Evolutionary conservation across 768 basidiomycete genomes (phyloP).

Genomic region (Boletus patriciae): DNA sequence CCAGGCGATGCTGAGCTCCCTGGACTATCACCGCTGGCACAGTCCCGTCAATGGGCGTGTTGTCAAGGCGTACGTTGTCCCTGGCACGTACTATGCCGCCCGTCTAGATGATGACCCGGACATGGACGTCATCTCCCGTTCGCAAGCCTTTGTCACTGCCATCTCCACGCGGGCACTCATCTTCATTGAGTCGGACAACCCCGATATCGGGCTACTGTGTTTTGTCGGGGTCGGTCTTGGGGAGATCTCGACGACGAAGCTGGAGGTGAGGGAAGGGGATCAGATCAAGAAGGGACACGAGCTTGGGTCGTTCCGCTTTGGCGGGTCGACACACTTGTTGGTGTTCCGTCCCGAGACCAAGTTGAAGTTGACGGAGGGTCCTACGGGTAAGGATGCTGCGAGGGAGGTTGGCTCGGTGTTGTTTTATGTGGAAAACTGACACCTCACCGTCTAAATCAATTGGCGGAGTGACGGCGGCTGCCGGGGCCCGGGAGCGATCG

Average conservation of each 20-base stretch:
- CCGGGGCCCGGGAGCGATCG: too few species aligned
- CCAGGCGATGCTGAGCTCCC: slow-evolving; percentile 57
- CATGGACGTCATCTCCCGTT: slow-evolving; percentile 13
- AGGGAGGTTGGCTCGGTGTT: slow-evolving; percentile 6
- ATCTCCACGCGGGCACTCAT: slow-evolving; percentile 55
- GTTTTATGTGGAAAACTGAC: slow-evolving; percentile 8
- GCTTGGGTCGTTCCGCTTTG: slow-evolving; percentile 64
- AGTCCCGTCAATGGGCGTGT: slow-evolving; percentile 51
- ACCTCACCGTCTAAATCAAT: too few species aligned
- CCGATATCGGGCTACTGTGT: slow-evolving; percentile 54
- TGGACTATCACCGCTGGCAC: slow-evolving; percentile 67
- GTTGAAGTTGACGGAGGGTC: slow-evolving; percentile 4
- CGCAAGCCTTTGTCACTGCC: slow-evolving; percentile 39
- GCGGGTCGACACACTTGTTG: slow-evolving; percentile 51
- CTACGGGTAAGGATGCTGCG: too few species aligned
- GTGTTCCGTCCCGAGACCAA: slow-evolving; percentile 41
- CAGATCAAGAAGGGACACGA: slow-evolving; percentile 54
- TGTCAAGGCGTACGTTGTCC: slow-evolving; percentile 42
- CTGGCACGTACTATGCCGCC: slow-evolving; percentile 52
- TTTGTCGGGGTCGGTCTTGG: slow-evolving; percentile 66
- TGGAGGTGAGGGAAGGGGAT: slow-evolving; percentile 47
- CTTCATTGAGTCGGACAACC: slow-evolving; percentile 58
- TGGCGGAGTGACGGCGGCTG: too few species aligned
- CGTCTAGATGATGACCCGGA: slow-evolving; percentile 29
- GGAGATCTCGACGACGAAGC: slow-evolving; percentile 61